Conservation (phyloP, 441 rosid genomes). For the Adansonia gregorii region DNA sequence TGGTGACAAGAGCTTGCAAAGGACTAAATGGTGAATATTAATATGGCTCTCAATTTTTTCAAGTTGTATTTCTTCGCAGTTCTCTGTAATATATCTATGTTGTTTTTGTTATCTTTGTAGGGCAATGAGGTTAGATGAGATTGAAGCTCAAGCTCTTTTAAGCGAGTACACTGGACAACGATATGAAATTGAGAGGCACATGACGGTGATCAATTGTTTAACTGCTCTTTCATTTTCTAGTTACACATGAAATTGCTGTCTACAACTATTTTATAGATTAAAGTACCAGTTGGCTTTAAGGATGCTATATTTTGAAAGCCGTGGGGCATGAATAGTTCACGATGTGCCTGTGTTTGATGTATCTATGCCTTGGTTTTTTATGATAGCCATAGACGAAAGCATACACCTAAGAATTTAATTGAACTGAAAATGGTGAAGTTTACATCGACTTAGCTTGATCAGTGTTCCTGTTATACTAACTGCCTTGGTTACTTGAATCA, state of each 20-base stretch:
- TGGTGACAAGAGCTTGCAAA: constrained; percentile 79
- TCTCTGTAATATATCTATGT: constrained; percentile 10
- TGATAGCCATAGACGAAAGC: constrained; percentile 1
- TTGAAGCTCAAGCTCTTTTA: constrained; percentile 64
- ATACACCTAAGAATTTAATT: not conserved
- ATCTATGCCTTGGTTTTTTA: not conserved
- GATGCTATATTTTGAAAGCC: constrained; percentile 12
- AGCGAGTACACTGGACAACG: constrained; percentile 72
- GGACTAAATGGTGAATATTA: constrained; percentile 76
- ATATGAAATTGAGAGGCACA: constrained; percentile 72
- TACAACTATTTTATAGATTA: constrained; percentile 3
- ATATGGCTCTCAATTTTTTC: constrained; percentile 17
- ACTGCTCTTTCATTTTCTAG: constrained; percentile 32
- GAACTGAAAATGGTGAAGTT: constrained; percentile 16
- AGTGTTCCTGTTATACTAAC: not conserved
- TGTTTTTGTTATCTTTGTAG: constrained; percentile 45
- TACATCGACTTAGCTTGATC: not conserved
- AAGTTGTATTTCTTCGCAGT: constrained; percentile 26
- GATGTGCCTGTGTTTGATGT: not conserved
- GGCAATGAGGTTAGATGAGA: constrained; percentile 69
- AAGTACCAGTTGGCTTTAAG: constrained; percentile 5
- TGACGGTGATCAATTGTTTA: constrained; percentile 57
- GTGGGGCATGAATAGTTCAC: not conserved
- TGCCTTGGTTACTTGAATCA: constrained; percentile 17
- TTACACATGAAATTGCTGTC: not conserved